Evolutionary conservation across 2,329 filamentous ascomycete species (phyloP).

Genomic region (Lachnellula arida): DNA sequence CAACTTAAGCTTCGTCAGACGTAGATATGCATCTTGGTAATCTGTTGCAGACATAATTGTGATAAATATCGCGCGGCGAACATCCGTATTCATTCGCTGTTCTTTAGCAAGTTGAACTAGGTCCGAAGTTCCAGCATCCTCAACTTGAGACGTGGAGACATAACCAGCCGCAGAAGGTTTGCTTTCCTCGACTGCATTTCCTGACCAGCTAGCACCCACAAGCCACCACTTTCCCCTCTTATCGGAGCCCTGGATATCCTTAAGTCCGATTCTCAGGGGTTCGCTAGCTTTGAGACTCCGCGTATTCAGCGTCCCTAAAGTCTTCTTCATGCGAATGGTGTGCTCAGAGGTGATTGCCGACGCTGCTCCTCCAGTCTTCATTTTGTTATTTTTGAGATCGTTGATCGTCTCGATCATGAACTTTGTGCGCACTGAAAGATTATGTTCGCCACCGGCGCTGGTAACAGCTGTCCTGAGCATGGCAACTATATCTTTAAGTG

Average conservation of each 20-base stretch:
- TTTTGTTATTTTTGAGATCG: slow-evolving; percentile 88
- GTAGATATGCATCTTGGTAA: slow-evolving; percentile 75
- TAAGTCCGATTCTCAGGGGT: slow-evolving; percentile 74
- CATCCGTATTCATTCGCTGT: slow-evolving; percentile 35
- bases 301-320: slow-evolving; percentile 70
- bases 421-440: slow-evolving; percentile 80
- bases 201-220: slow-evolving; percentile 86
- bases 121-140: slow-evolving; percentile 28
- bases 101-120: slow-evolving; percentile 33
- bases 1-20: slow-evolving; percentile 75
- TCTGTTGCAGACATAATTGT: slow-evolving; percentile 83
- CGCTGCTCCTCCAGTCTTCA: slow-evolving; percentile 69
- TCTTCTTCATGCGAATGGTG: slow-evolving; percentile 83
- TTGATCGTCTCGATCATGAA: slow-evolving; percentile 98
- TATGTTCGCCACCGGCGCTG: slow-evolving; percentile 60
- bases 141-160: slow-evolving; percentile 27
- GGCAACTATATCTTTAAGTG: slow-evolving; percentile 83
- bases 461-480: slow-evolving; percentile 69
- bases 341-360: slow-evolving; percentile 75
- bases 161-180: slow-evolving; percentile 25
- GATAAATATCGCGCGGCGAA: slow-evolving; percentile 72
- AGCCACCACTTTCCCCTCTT: slow-evolving; percentile 98
- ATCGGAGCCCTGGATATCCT: slow-evolving; percentile 77
- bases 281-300: slow-evolving; percentile 68
- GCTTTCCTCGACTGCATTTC: slow-evolving; percentile 28